phyloP scores from a whole-genome alignment of 257 asterid genomes.

The Solanum pennellii region DNA sequence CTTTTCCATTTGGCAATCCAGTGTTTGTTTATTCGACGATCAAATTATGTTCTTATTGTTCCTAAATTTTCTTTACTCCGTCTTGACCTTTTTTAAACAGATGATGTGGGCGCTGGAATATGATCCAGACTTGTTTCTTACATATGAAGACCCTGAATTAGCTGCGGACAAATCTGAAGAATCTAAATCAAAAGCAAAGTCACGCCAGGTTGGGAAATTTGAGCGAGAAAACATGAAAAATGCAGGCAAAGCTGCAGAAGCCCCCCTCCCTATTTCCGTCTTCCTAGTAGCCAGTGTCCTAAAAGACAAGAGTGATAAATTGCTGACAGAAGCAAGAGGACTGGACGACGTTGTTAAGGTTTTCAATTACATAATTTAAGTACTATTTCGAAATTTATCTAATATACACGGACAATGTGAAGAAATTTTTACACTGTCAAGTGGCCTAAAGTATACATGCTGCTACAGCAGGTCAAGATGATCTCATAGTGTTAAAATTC shows the following conservation, averaged over 20 bases:
- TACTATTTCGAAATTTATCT: neutral
- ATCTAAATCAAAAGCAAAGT: conserved; percentile 46
- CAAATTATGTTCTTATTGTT: neutral
- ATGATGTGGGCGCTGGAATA: conserved; percentile 99
- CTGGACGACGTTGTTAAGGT: conserved; percentile 92
- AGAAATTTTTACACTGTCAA: neutral
- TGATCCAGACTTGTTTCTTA: conserved; percentile 50
- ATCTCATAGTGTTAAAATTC: neutral
- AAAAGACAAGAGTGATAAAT: conserved; percentile 62
- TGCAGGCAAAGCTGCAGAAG: conserved; percentile 27
- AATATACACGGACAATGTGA: neutral
- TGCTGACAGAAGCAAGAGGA: conserved; percentile 80
- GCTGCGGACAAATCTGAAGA: conserved; percentile 38
- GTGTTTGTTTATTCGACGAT: neutral
- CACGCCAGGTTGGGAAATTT: conserved; percentile 61
- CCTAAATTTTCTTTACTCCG: neutral
- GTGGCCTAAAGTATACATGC: neutral
- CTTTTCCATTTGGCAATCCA: neutral
- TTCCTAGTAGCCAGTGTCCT: conserved; percentile 89
- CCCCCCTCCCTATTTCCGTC: conserved; percentile 83
- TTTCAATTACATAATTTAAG: neutral
- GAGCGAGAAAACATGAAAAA: conserved; percentile 66
- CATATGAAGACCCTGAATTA: conserved; percentile 51
- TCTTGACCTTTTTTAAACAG: conserved; percentile 20
- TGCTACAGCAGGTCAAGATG: neutral